Base-by-base conservation (phyloP, 2,329 filamentous ascomycete genomes). In the Coniochaeta ligniaria region DNA sequence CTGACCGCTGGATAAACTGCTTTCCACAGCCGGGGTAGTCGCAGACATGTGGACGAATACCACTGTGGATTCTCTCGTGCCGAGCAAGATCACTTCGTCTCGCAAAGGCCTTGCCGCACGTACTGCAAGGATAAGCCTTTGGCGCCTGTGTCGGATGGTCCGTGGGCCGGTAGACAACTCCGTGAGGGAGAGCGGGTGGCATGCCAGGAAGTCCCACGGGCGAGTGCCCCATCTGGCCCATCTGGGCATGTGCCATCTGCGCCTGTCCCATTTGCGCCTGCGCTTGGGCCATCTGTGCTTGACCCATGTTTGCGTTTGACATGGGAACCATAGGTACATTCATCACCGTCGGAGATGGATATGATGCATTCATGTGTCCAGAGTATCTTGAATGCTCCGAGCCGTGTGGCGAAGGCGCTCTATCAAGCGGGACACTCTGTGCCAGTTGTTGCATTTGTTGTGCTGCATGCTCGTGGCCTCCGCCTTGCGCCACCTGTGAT, bases 1-100 rank as follows among this genome's bases (percentile, higher is more conserved):
- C 95, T 31, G 93, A 97, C 60, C 95, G 85, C 75, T 99, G 95
- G 67, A 99, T 99, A 73, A 99, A 99, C 71, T 94, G 91, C 76
- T 98, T 99, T 65, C 91, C 91, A 73, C 95, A 99, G 59, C 86
- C 87, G 45, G 89, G 89, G 62, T 86, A 91, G 69, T 97, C 93
- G 76, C 95, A 99, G 57, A 94, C 89, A 72, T 99, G 95, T 57
- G 95, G 95, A 62, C 94, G 83, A 61, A 93, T 83, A 54, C 94
- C 94, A 63, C 87, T 96, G 75, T 99, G 95, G 66, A 99, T 99
- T 54, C 95, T 91, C 77, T 98, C 94, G 76, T 99, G 95, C 69
- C 95, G 86, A 64, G 93, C 92, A 58, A 98, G 85, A 77, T 99
- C 95, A 75, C 94, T 98, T 66, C 95, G 84, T 69, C 95, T 83